These are phyloP conservation scores for Naganishia liquefaciens DNA, from an alignment of 1,284 basidiomycete species.

Conservation along the genomic window DNA sequence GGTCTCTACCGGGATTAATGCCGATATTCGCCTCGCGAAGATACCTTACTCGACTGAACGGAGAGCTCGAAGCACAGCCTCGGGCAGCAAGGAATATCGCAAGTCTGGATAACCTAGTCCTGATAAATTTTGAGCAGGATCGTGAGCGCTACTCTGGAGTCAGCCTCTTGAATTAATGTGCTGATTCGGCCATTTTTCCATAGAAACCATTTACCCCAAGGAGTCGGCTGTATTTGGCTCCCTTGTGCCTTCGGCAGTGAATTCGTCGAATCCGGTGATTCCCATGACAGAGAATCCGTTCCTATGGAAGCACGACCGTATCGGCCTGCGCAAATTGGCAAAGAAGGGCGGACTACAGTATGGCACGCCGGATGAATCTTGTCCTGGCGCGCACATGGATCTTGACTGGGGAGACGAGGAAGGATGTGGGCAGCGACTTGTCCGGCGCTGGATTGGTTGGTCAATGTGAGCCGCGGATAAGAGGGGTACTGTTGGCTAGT, in stretches of 20 bases:
- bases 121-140: constrained; percentile 54
- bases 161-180: not conserved
- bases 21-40: not conserved
- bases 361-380: constrained; percentile 59
- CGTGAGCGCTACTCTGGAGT: constrained; percentile 34
- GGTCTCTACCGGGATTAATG: not conserved
- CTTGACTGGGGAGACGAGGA: constrained; percentile 62
- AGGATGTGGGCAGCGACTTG: constrained; percentile 52
- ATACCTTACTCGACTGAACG: constrained; percentile 33
- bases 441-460: constrained; percentile 52
- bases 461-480: not conserved
- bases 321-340: constrained; percentile 77
- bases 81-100: constrained; percentile 35
- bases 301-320: constrained; percentile 82
- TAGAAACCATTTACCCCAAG: constrained; percentile 49
- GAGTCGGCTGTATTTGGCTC: constrained; percentile 51
- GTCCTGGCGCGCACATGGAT: constrained; percentile 83
- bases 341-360: constrained; percentile 63
- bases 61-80: constrained; percentile 30
- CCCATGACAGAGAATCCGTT: constrained; percentile 69
- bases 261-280: constrained; percentile 60
- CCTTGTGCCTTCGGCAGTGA: constrained; percentile 40
- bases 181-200: not conserved
- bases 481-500: not conserved
- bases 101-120: constrained; percentile 50